Evolutionary conservation across 805 yeast species (phyloP), one percentile per base, ranked within the genome.

Genomic region (Yarrowia deformans): DNA sequence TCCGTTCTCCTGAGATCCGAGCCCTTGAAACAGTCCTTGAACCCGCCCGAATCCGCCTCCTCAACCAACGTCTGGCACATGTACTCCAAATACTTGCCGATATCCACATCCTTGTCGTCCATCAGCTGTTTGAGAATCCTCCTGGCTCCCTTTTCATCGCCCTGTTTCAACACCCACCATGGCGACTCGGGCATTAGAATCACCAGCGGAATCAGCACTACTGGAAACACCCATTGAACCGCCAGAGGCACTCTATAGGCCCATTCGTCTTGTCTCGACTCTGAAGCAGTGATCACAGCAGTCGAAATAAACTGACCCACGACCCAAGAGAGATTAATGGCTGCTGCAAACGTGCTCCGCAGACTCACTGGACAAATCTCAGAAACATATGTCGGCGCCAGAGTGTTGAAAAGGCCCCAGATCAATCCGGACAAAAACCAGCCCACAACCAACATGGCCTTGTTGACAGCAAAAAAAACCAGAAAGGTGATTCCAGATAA

Each of bases 401-500:
- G 13, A 5, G 54, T 48, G 35, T 48, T 48, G 37, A 48, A 48
- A 14, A 48, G 13, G 3, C 54, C 54, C 54, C 54, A 48, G n/a
- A 48, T 29, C 2, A 48, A 14, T 1, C 54, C 54, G 4, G 37
- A 14, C 37, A 48, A 8, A 29, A 16, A 12, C 54, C 54, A 48
- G 8, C 54, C 54, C n/a, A 29, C 54, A 8, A 14, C 13, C 54
- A 48, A n/a, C 35, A 48, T 29, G 54, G 37, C 37, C 12, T 48
- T 29, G 35, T 48, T 29, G 35, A 16, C 18, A 8, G 54, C 54
- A 16, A 48, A 48, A 32, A 48, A 48, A 7, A 48, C 54, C 2
- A 48, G 8, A 14, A 55, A 55, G 4, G 19, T 55, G 14, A 39
- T 6, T 2, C 61, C 61, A 1, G 61, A 50, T 84, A 5, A 9